Conservation (phyloP, 495 filamentous ascomycete genomes). For the Penicillium nucicola region DNA sequence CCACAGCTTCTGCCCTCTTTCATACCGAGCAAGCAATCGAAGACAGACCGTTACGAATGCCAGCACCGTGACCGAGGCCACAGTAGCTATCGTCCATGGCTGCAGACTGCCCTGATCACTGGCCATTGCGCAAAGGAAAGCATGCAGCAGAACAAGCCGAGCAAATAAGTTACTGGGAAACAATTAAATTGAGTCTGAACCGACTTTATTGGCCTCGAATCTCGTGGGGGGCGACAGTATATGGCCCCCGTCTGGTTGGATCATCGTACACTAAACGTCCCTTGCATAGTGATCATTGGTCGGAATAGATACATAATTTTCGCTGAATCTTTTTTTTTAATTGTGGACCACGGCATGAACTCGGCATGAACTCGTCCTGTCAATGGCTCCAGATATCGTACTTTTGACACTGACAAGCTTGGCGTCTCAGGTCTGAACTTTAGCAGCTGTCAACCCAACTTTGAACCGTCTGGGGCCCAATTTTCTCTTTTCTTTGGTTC, state of each 20-base stretch:
- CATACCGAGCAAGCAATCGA: conserved; percentile 27
- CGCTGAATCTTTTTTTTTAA: not conserved
- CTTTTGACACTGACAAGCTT: not conserved
- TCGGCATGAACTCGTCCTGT: not conserved
- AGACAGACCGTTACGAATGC: conserved; percentile 32
- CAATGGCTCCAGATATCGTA: not conserved
- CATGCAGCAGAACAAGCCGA: not conserved
- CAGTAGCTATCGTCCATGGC: conserved; percentile 33
- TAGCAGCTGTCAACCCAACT: too few species aligned
- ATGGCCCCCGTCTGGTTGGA: not conserved
- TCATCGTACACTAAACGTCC: not conserved
- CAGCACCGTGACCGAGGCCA: conserved; percentile 24
- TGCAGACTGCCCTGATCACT: conserved; percentile 23
- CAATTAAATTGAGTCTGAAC: not conserved
- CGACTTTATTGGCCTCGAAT: not conserved
- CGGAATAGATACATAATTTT: not conserved
- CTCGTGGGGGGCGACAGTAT: not conserved
- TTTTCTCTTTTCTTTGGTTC: too few species aligned
- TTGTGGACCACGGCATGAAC: not conserved
- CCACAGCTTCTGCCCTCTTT: conserved; percentile 30
- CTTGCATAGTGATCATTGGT: not conserved
- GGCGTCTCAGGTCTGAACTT: conserved; percentile 1
- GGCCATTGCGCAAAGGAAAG: not conserved
- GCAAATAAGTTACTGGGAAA: not conserved
- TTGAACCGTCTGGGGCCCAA: too few species aligned